Evolutionary conservation across 2,329 filamentous ascomycete species (phyloP).

Genomic region (Lachnellula arida): DNA sequence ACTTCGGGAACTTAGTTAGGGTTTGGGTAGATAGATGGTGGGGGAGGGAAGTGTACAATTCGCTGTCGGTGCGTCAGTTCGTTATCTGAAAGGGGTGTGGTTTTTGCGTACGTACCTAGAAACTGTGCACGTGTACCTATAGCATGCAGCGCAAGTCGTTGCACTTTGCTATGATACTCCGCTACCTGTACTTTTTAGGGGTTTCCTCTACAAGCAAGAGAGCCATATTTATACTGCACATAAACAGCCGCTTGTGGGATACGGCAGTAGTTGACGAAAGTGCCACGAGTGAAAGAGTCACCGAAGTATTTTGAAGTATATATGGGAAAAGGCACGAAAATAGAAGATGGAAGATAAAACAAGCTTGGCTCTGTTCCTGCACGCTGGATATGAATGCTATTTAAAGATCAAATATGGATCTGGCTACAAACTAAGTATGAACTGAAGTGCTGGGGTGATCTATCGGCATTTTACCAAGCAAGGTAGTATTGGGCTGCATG

Average conservation of each 20-base stretch:
- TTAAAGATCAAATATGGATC: not conserved
- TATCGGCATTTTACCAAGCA: slow-evolving; percentile 16
- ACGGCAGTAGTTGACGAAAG: slow-evolving; percentile 9
- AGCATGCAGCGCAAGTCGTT: slow-evolving; percentile 25
- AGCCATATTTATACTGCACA: slow-evolving; percentile 20
- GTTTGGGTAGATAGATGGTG: not conserved
- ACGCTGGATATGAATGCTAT: not conserved
- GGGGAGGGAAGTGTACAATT: slow-evolving; percentile 5
- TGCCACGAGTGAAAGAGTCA: not conserved
- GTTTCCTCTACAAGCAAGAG: not conserved
- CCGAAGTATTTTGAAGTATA: slow-evolving; percentile 2
- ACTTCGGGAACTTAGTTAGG: slow-evolving; percentile 10
- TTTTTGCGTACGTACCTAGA: slow-evolving; percentile 26
- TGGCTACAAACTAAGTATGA: slow-evolving; percentile 1
- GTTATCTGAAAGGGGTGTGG: not conserved
- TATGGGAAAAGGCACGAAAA: not conserved
- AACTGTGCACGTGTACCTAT: slow-evolving; percentile 23
- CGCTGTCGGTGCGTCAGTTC: slow-evolving; percentile 1
- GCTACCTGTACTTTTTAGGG: slow-evolving; percentile 19
- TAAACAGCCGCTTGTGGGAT: slow-evolving; percentile 19
- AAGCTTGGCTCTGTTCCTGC: not conserved
- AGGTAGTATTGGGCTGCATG: not conserved
- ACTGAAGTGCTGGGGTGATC: slow-evolving; percentile 11
- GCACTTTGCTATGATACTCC: slow-evolving; percentile 22
- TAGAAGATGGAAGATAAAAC: not conserved